Conservation (phyloP, 805 yeast genomes). For the Barnettozyma sp. region DNA sequence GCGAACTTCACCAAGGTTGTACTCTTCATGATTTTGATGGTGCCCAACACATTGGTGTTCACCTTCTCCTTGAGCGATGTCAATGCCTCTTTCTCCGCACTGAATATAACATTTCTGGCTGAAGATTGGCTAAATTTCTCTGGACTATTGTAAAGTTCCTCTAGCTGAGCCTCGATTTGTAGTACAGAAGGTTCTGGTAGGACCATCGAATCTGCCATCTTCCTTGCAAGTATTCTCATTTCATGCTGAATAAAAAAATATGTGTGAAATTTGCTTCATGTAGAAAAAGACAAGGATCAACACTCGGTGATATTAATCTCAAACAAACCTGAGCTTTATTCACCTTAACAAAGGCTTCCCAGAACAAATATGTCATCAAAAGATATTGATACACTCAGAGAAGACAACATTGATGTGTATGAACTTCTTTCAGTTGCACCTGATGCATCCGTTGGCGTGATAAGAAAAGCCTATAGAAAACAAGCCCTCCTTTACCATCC, state of each 20-base stretch:
- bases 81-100: slow-evolving; percentile 1
- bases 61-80: slow-evolving; percentile 2
- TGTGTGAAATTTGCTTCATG: no score
- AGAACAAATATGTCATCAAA: slow-evolving; percentile 10
- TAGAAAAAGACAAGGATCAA: neutral
- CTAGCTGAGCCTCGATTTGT: neutral
- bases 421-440: slow-evolving; percentile 62
- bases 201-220: no score
- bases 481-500: slow-evolving; percentile 77
- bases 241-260: no score
- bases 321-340: no score
- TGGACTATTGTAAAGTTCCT: no score
- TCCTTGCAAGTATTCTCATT: no score
- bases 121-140: no score
- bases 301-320: neutral
- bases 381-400: slow-evolving; percentile 17
- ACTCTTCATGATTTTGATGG: slow-evolving; percentile 4
- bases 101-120: neutral
- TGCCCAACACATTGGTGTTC: slow-evolving; percentile 7
- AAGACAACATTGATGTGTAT: slow-evolving; percentile 33
- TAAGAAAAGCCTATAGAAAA: slow-evolving; percentile 74
- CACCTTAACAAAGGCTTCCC: neutral
- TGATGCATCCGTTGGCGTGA: slow-evolving; percentile 50
- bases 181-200: no score
- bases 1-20: slow-evolving; percentile 2